Evolutionary conservation across 1,284 basidiomycete species (phyloP).

Genomic region (Filobasidium uniguttulatum): DNA sequence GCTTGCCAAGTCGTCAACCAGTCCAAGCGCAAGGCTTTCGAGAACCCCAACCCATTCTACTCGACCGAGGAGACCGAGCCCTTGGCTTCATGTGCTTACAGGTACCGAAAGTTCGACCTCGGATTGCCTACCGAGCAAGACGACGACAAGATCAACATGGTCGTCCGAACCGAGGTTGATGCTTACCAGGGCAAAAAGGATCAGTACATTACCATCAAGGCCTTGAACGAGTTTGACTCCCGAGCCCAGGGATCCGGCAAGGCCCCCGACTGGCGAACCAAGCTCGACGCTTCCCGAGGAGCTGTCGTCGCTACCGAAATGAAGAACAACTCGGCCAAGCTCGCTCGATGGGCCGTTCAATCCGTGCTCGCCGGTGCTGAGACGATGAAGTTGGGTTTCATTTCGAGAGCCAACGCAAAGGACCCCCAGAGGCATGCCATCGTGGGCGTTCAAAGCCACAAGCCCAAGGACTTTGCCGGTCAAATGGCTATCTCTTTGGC

Average conservation of each 20-base stretch:
- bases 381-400: slow-evolving; percentile 87
- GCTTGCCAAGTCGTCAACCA: slow-evolving; percentile 89
- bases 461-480: slow-evolving; percentile 82
- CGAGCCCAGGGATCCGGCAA: slow-evolving; percentile 54
- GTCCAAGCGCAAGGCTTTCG: slow-evolving; percentile 43
- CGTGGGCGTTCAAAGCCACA: slow-evolving; percentile 85
- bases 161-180: slow-evolving; percentile 93
- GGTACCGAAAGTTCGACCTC: slow-evolving; percentile 92
- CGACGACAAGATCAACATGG: slow-evolving; percentile 51
- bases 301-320: slow-evolving; percentile 98
- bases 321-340: slow-evolving; percentile 99
- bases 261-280: slow-evolving; percentile 92
- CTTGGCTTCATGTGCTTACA: slow-evolving; percentile 86
- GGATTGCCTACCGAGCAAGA: slow-evolving; percentile 80
- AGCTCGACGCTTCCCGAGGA: slow-evolving; percentile 89
- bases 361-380: slow-evolving; percentile 92
- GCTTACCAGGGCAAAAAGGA: slow-evolving; percentile 55
- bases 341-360: slow-evolving; percentile 95
- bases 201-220: slow-evolving; percentile 71
- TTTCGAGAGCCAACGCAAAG: slow-evolving; percentile 83
- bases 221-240: slow-evolving; percentile 95
- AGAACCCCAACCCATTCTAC: slow-evolving; percentile 89
- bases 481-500: slow-evolving; percentile 91
- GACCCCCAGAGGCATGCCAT: slow-evolving; percentile 94
- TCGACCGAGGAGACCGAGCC: slow-evolving; percentile 81